Percentiles rank a stretch among this genome's conserved stretches.
These are phyloP conservation scores for Leccinum ochraceum DNA, from an alignment of 768 basidiomycete genomes.

Conservation along the genomic window DNA sequence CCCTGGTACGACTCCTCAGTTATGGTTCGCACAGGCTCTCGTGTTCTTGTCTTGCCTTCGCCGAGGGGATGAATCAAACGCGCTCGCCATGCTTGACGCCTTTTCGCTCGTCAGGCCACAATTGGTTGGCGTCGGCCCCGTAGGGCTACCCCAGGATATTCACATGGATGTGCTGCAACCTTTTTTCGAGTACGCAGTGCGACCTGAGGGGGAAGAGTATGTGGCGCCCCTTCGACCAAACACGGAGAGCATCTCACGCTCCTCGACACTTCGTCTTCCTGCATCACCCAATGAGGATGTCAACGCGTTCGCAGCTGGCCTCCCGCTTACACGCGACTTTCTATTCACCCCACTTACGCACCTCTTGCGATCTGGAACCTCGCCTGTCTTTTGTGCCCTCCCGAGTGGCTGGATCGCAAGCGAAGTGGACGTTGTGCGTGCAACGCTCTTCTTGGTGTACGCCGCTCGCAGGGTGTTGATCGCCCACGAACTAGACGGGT, in stretches of 20 bases:
- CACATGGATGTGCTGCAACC: slow-evolving; percentile 39
- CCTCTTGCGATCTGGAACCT: slow-evolving; percentile 75
- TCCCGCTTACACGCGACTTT: slow-evolving; percentile 66
- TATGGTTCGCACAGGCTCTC: slow-evolving; percentile 71
- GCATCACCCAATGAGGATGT: not conserved
- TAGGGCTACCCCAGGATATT: slow-evolving; percentile 33
- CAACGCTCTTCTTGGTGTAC: slow-evolving; percentile 62
- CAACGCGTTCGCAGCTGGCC: slow-evolving; percentile 28
- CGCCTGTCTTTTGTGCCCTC: slow-evolving; percentile 65
- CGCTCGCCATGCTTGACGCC: slow-evolving; percentile 39
- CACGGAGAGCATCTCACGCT: slow-evolving; percentile 54
- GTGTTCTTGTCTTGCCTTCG: slow-evolving; percentile 53
- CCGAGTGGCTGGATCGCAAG: slow-evolving; percentile 75
- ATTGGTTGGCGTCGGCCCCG: slow-evolving; percentile 17
- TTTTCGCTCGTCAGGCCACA: slow-evolving; percentile 20
- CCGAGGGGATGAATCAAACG: slow-evolving; percentile 75
- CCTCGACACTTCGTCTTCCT: slow-evolving; percentile 54
- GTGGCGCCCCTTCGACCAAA: slow-evolving; percentile 55
- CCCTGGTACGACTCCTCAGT: slow-evolving; percentile 53
- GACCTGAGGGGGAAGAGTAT: slow-evolving; percentile 39
- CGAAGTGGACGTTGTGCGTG: slow-evolving; percentile 75
- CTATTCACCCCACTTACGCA: slow-evolving; percentile 68
- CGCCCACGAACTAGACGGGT: slow-evolving; percentile 41
- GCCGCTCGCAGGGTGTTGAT: slow-evolving; percentile 48
- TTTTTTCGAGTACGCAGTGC: slow-evolving; percentile 54